These are phyloP conservation scores for Pachyrhizus erosus DNA, from an alignment of 306 rosid genomes.

Conservation along the genomic window DNA sequence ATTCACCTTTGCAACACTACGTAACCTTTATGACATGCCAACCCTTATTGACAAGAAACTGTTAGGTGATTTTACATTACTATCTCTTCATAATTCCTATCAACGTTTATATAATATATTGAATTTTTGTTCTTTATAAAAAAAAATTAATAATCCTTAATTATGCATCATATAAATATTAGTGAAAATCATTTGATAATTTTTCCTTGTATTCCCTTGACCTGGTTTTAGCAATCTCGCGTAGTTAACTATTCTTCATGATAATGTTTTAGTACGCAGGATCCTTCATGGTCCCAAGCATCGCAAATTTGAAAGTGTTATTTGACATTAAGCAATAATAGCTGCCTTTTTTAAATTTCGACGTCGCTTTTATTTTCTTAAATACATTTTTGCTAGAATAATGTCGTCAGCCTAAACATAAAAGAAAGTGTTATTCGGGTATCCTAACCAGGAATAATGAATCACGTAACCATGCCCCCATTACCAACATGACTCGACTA, in stretches of 20 bases:
- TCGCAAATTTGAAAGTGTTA: conserved; percentile 14
- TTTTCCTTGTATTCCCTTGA: too few relatives aligned
- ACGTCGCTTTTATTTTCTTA: background rate
- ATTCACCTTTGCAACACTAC: conserved; percentile 8
- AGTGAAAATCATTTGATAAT: too few relatives aligned
- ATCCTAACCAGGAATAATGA: conserved; percentile 37
- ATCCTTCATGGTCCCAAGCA: conserved; percentile 30
- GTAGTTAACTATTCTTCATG: background rate
- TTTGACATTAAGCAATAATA: conserved; percentile 15
- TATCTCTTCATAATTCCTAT: too few relatives aligned
- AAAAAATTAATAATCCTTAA: too few relatives aligned
- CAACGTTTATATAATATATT: too few relatives aligned
- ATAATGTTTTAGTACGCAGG: background rate
- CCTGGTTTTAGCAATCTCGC: background rate
- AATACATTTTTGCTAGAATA: conserved; percentile 30
- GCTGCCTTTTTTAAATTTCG: background rate
- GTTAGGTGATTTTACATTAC: too few relatives aligned
- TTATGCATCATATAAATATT: too few relatives aligned
- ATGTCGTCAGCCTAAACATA: background rate
- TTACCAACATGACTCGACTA: conserved; percentile 34
- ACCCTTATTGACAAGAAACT: background rate
- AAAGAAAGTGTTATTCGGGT: background rate
- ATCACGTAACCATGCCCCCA: conserved; percentile 42
- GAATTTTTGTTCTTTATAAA: too few relatives aligned
- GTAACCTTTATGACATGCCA: background rate